Evolutionary conservation across 202 grass and related monocot species (phyloP), one percentile per base, ranked within the genome.

Genomic region (Eragrostis tef): DNA sequence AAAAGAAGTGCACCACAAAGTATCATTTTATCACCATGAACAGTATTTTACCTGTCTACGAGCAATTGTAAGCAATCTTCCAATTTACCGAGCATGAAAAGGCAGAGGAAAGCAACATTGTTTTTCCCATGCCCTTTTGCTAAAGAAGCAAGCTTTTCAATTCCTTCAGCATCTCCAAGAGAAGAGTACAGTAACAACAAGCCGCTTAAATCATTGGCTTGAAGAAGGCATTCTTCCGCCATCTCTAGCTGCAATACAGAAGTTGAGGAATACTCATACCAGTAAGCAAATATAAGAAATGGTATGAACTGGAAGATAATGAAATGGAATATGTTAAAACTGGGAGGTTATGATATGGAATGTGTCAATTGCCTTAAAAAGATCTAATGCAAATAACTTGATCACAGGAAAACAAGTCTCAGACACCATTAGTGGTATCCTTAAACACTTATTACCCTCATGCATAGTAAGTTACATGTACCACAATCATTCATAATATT

Each of bases 81-180:
- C 64, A 98, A 89, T 87, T 93, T 95, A 79, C 92, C 87, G 46
- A 98, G 90, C 96, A 93, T 90, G 75, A 98, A 95, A 81, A 95
- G 78, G 82, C 90, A 95, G 64, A 98, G 87, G 79, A 95, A 98
- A 84, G 92, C 90, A 75, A 98, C 92, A 83, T 98, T 98, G 24
- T 98, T 95, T 83, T 98, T 98, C 27, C 96, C 96, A 13, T 95
- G 88, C 75, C 85, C 88, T 83, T 93, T 95, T 15, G 96, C 93
- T 84, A 93, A 86, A 87, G 87, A 93, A 62, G 92, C 64, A 59
- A 98, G 92, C 48, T 87, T 91, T 77, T 81, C 75, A 5, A 95
- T 93, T 76, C 90, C 96, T 50, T 90, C 87, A 90, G 92, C 76
- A 90, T 98, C 92, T 74, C 96, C 96, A 51, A 98, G 90, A 63